phyloP scores from a whole-genome alignment of 148 eudicot genomes.

The Mesembryanthemum crystallinum region DNA sequence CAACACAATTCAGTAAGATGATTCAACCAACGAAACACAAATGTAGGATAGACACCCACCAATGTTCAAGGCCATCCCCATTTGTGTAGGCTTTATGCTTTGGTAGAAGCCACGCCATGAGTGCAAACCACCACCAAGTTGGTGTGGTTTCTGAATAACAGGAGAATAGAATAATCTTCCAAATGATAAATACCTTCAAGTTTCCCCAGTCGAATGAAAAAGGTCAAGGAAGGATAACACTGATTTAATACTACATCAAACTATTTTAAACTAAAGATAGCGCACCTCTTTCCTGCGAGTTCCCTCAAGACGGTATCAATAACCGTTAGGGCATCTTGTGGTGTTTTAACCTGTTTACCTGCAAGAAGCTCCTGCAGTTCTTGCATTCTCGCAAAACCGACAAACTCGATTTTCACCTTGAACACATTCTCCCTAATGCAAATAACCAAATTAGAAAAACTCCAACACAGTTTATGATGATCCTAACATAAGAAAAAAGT shows the following conservation, averaged over 20 bases:
- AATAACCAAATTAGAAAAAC: not conserved
- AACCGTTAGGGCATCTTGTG: conserved; percentile 57
- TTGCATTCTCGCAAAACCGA: conserved; percentile 52
- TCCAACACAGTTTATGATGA: not conserved
- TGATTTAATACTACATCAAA: not conserved
- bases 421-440: conserved; percentile 48
- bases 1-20: not conserved
- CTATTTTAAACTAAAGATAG: not conserved
- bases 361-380: conserved; percentile 55
- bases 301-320: conserved; percentile 67
- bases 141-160: conserved; percentile 59
- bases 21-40: not conserved
- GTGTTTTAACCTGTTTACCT: conserved; percentile 57
- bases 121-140: conserved; percentile 70
- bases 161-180: conserved; percentile 81
- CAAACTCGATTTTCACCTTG: conserved; percentile 56
- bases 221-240: not conserved
- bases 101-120: conserved; percentile 87
- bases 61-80: conserved; percentile 72
- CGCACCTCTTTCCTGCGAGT: conserved; percentile 57
- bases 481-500: not conserved
- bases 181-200: conserved; percentile 48
- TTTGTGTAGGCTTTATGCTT: conserved; percentile 67
- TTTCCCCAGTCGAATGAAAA: conserved; percentile 10
- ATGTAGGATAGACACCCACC: conserved; percentile 34